Percentiles rank a stretch among this genome's conserved stretches.
phyloP scores from a whole-genome alignment of 2,329 filamentous ascomycete species.

The Penicillium sp. region DNA sequence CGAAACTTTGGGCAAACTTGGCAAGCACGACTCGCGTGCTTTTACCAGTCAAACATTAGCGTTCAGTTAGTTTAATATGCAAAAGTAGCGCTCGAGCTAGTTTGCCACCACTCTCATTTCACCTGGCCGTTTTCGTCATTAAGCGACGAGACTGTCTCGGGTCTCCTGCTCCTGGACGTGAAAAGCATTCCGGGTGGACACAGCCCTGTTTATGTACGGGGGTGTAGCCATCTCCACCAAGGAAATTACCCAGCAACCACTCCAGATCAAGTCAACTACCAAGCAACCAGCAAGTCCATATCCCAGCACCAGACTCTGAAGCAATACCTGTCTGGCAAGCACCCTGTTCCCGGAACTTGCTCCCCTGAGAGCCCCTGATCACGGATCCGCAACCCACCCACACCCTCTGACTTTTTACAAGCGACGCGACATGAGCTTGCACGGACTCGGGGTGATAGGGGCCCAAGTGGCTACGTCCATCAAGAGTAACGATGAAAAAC shows the following conservation, averaged over 20 bases:
- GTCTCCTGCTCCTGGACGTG: slow-evolving; percentile 14
- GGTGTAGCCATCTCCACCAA: slow-evolving; percentile 19
- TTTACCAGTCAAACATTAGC: not conserved
- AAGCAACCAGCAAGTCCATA: slow-evolving; percentile 7
- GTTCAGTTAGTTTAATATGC: not conserved
- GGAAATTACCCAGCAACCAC: slow-evolving; percentile 13
- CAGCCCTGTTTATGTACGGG: slow-evolving; percentile 28
- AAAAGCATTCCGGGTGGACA: slow-evolving; percentile 28
- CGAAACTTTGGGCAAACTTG: not conserved
- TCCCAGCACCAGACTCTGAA: slow-evolving; percentile 14
- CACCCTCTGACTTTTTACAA: not conserved
- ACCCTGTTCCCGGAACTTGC: slow-evolving; percentile 6
- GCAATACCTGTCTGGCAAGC: slow-evolving; percentile 9
- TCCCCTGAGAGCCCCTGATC: slow-evolving; percentile 15
- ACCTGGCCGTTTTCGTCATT: slow-evolving; percentile 9
- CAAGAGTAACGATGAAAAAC: slow-evolving; percentile 26
- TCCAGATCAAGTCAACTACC: slow-evolving; percentile 4
- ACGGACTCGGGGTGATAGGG: slow-evolving; percentile 29
- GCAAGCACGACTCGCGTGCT: not conserved
- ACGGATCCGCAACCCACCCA: not conserved
- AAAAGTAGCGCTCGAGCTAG: not conserved
- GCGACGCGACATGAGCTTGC: slow-evolving; percentile 22
- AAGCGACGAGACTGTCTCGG: slow-evolving; percentile 21
- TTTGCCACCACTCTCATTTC: slow-evolving; percentile 1
- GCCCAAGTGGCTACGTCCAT: slow-evolving; percentile 27